Evolutionary conservation across 129 eudicot genomes (phyloP).

Genomic region (Lonicera japonica): DNA sequence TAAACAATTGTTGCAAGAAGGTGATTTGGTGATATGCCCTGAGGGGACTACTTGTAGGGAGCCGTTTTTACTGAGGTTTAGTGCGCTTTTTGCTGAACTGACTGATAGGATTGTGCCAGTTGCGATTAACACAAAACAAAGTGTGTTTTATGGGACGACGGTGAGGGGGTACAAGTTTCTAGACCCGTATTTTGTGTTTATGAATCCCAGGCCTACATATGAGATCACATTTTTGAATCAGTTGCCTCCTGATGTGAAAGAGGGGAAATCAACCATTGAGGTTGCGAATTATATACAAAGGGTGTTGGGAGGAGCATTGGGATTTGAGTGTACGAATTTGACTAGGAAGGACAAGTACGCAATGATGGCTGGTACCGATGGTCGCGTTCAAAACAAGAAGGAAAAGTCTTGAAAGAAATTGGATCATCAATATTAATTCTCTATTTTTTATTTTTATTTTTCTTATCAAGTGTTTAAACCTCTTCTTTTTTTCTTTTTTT

Average conservation of each 20-base stretch:
- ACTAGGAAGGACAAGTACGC: conserved; percentile 81
- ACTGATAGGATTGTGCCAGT: conserved; percentile 85
- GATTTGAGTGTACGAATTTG: conserved; percentile 86
- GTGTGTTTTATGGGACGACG: conserved; percentile 77
- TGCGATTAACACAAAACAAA: conserved; percentile 72
- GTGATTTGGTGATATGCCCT: conserved; percentile 82
- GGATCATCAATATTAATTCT: background rate
- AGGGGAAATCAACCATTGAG: conserved; percentile 66
- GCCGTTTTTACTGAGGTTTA: conserved; percentile 69
- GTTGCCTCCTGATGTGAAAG: conserved; percentile 50
- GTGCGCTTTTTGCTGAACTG: conserved; percentile 84
- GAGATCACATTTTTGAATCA: conserved; percentile 75
- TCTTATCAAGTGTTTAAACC: background rate
- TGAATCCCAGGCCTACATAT: conserved; percentile 84
- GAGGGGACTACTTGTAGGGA: conserved; percentile 91
- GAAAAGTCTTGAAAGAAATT: conserved; percentile 5
- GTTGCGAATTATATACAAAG: conserved; percentile 80
- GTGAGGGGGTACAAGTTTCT: conserved; percentile 58
- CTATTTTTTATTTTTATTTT: background rate
- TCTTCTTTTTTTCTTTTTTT: no score
- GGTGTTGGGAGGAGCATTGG: conserved; percentile 61
- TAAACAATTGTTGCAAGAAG: conserved; percentile 56
- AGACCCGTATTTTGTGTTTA: conserved; percentile 73
- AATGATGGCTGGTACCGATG: conserved; percentile 86
- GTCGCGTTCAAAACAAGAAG: conserved; percentile 40